Conservation (phyloP, 768 basidiomycete species). For the Daedaleopsis nitida region DNA sequence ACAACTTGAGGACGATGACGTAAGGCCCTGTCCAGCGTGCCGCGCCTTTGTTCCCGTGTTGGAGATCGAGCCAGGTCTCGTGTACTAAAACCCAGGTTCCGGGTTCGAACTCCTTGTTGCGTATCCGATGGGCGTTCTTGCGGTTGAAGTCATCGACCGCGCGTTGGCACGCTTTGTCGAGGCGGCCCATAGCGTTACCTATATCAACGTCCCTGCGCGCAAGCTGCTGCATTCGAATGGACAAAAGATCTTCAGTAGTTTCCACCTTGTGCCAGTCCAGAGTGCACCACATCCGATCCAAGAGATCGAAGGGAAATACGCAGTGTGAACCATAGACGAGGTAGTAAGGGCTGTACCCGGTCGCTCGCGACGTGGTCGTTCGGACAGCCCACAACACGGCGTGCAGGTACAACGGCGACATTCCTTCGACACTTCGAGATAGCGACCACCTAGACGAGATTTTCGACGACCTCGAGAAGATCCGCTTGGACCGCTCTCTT, state of each 20-base stretch:
- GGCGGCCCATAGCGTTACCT: too few species aligned
- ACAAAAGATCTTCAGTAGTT: constrained; percentile 30
- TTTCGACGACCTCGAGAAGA: too few species aligned
- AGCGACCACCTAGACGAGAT: too few species aligned
- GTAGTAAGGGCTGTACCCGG: constrained; percentile 36
- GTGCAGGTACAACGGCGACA: constrained; percentile 30
- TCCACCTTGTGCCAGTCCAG: constrained; percentile 29
- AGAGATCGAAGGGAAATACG: constrained; percentile 32
- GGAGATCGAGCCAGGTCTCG: constrained; percentile 34
- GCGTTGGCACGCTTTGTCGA: not conserved
- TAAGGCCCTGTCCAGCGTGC: constrained; percentile 35
- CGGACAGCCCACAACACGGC: constrained; percentile 31
- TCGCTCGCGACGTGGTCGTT: constrained; percentile 27
- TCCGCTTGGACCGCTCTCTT: too few species aligned
- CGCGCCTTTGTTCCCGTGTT: constrained; percentile 32
- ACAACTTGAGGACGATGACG: constrained; percentile 16
- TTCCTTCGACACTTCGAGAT: too few species aligned
- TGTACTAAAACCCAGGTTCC: constrained; percentile 36
- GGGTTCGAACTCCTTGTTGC: not conserved
- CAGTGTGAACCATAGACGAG: constrained; percentile 35
- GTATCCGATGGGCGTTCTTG: too few species aligned
- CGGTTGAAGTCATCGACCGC: not conserved
- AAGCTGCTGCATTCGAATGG: constrained; percentile 6
- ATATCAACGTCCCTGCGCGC: too few species aligned
- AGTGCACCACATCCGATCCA: constrained; percentile 32